A percentile compares a stretch with the other conserved stretches of the same genome.
These are phyloP conservation scores for Populus hybrid DNA, from an alignment of 441 rosid species.

Conservation along the genomic window DNA sequence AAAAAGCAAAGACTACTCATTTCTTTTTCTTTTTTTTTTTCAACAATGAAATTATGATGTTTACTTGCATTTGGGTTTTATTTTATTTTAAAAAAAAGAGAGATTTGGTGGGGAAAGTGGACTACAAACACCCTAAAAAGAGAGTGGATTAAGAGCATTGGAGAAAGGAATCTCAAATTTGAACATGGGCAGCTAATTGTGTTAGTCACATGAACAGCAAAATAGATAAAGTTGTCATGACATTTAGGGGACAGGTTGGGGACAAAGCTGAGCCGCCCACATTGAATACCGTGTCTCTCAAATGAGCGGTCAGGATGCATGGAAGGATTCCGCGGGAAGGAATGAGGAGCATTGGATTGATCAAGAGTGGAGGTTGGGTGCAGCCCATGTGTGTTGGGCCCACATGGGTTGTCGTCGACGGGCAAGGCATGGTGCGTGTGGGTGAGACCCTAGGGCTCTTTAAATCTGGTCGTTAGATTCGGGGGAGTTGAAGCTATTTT, in stretches of 20 bases:
- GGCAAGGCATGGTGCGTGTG: slow-evolving; percentile 13
- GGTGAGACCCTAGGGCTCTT: not conserved
- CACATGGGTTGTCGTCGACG: slow-evolving; percentile 29
- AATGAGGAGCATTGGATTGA: slow-evolving; percentile 24
- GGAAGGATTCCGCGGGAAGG: not conserved
- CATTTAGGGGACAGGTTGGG: slow-evolving; percentile 32
- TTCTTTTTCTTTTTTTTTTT: too few relatives aligned
- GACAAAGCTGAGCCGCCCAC: slow-evolving; percentile 34
- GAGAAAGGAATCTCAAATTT: slow-evolving; percentile 9
- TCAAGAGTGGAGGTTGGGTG: not conserved
- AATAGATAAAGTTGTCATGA: slow-evolving; percentile 23
- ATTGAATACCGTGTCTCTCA: slow-evolving; percentile 24
- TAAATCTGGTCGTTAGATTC: not conserved
- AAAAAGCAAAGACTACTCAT: not conserved
- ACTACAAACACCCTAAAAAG: not conserved
- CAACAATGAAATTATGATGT: too few relatives aligned
- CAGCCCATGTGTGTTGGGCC: slow-evolving; percentile 31
- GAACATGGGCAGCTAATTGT: slow-evolving; percentile 23
- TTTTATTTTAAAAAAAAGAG: too few relatives aligned
- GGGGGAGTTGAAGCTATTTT: not conserved
- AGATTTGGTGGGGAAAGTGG: not conserved
- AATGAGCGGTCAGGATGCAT: slow-evolving; percentile 19
- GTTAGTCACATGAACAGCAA: slow-evolving; percentile 37
- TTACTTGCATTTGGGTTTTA: too few relatives aligned
- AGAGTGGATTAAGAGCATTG: slow-evolving; percentile 5